Evolutionary conservation across 73 alveolate genomes (phyloP), one percentile per base, ranked within the genome.

Genomic region (Paramecium caudatum): DNA sequence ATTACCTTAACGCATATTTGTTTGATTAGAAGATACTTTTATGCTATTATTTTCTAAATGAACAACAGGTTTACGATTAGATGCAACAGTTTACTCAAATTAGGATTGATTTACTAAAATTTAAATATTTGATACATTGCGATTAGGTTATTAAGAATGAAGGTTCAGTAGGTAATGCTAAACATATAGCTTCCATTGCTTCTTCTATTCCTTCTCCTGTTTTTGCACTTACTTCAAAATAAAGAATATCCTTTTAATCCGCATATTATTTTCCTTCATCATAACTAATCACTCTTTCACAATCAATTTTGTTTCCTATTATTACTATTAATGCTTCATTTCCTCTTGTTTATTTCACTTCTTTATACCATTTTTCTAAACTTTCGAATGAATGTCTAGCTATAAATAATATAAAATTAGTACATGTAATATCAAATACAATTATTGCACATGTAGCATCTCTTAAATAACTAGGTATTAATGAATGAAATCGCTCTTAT

Each of bases 261-360:
- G 95, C 95, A 50, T 80, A 82, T 34, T 91, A 91, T 91, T 30
- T 62, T 41, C 93, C 96, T 91, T 93, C 96, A 46, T 93, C 91
- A 34, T 32, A 23, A 49, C 91, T 82, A 1, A 93, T 21, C 8
- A 74, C 41, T 74, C 88, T 74, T 74, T 74, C 88, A 12, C 68
- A 21, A 92, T 97, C 99, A 13, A 97, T 23, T 70, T 97, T 97
- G 88, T 97, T 97, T 1, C 98, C 99, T 19, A 95, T 93, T 10
- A 97, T 34, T 41, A 95, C 91, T 16, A 96, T 43, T 9, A 94
- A 74, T 21, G 94, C 97, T 65, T 97, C 99, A 17, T 91, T 91
- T 17, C 98, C 98, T 47, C 97, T 94, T 87, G 92, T 39, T 21
- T 91, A 39, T 70, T 93, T 82, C 23, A 96, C 96, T 49, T 97